Percentiles rank a stretch among this genome's conserved stretches.
Conservation (phyloP, 1,284 basidiomycete species). For the Omphalotus olearius region DNA sequence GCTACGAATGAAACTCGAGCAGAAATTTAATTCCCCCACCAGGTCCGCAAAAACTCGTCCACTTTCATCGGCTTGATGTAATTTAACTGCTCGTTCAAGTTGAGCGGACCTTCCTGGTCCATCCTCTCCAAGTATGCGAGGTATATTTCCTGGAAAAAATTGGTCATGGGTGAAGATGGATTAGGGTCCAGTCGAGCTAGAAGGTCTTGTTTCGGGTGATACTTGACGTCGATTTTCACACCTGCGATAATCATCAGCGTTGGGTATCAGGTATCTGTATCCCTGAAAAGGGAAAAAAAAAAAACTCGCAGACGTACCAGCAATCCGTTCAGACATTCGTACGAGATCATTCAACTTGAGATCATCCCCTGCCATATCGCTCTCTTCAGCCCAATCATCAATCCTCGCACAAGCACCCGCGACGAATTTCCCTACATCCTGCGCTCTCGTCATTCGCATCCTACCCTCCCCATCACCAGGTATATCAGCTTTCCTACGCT, state of each 20-base stretch:
- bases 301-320: too few species aligned
- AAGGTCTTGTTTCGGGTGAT: conserved; percentile 2
- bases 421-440: conserved; percentile 9
- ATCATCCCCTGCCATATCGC: conserved; percentile 7
- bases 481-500: conserved; percentile 5
- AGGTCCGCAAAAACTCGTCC: conserved; percentile 3
- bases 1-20: too few species aligned
- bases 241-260: neutral
- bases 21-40: too few species aligned
- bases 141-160: conserved; percentile 1
- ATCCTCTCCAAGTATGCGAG: neutral
- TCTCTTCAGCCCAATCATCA: conserved; percentile 6
- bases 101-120: neutral
- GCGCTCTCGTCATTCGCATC: conserved; percentile 4
- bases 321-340: neutral
- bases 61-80: conserved; percentile 7
- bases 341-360: conserved; percentile 7
- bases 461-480: conserved; percentile 12
- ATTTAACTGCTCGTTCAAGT: conserved; percentile 3
- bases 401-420: conserved; percentile 8
- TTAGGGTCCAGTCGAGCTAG: neutral
- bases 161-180: neutral
- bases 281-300: too few species aligned
- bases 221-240: conserved; percentile 1
- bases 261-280: too few species aligned